Conservation (phyloP, 345 rosid genomes). For the Isatis tinctoria region DNA sequence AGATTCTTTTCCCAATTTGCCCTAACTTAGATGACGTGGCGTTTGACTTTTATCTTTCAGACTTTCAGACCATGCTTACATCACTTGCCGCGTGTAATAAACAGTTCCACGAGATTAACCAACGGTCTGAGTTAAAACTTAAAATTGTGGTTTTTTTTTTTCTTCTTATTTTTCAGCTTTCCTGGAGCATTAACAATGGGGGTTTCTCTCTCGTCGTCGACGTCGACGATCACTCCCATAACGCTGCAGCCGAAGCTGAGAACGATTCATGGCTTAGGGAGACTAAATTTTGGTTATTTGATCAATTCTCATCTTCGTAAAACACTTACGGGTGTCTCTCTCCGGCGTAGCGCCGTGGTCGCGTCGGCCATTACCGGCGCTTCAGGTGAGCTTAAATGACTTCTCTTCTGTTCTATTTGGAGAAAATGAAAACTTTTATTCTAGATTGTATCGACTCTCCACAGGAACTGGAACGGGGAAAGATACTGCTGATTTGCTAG, state of each 20-base stretch:
- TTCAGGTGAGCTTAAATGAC: conserved; percentile 39
- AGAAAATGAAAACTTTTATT: background rate
- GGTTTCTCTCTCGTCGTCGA: conserved; percentile 37
- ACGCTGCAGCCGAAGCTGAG: conserved; percentile 16
- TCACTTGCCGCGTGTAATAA: conserved; percentile 34
- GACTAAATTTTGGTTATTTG: background rate
- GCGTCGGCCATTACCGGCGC: conserved; percentile 60
- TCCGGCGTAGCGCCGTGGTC: conserved; percentile 27
- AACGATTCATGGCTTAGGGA: background rate
- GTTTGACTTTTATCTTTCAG: no score
- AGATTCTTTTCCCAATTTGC: conserved; percentile 3
- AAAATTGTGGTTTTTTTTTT: background rate
- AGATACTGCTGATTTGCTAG: conserved; percentile 42
- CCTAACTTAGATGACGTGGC: conserved; percentile 23
- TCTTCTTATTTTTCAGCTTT: background rate
- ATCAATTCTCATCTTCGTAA: background rate
- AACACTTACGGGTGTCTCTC: conserved; percentile 14
- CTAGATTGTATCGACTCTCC: background rate
- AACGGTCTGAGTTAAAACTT: conserved; percentile 13
- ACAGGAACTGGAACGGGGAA: conserved; percentile 31
- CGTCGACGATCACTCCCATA: conserved; percentile 21
- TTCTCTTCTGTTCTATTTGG: background rate
- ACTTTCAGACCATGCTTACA: background rate
- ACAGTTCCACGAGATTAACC: conserved; percentile 30
- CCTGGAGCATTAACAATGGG: conserved; percentile 34